These are phyloP conservation scores for Starmerella sirachaensis DNA, from an alignment of 805 yeast species.

Conservation along the genomic window DNA sequence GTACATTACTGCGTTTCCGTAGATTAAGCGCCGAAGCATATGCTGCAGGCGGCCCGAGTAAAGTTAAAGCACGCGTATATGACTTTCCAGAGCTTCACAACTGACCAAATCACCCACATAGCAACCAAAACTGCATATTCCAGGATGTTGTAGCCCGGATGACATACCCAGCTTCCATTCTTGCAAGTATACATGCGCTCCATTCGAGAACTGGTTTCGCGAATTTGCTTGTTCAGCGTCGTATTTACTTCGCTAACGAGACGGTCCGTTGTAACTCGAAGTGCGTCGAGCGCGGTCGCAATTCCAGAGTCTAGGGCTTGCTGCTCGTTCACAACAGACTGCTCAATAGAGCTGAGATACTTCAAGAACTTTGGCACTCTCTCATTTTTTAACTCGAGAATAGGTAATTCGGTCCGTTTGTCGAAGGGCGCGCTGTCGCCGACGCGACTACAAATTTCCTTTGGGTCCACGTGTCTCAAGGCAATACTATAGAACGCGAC, in stretches of 20 bases:
- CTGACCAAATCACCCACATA: slow-evolving; percentile 22
- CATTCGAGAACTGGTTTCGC: slow-evolving; percentile 21
- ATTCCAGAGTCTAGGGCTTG: slow-evolving; percentile 17
- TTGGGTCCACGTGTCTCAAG: slow-evolving; percentile 12
- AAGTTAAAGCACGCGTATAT: background rate
- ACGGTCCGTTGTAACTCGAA: slow-evolving; percentile 23
- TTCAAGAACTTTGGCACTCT: slow-evolving; percentile 18
- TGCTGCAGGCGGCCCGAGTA: slow-evolving; percentile 7
- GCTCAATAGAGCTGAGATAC: slow-evolving; percentile 18
- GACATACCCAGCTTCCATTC: slow-evolving; percentile 9
- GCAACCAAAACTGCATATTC: slow-evolving; percentile 20
- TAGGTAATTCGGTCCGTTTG: slow-evolving; percentile 1
- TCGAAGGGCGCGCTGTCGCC: background rate
- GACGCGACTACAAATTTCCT: background rate
- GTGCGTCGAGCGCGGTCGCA: slow-evolving; percentile 18
- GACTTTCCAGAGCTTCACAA: slow-evolving; percentile 9
- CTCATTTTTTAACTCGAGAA: slow-evolving; percentile 13
- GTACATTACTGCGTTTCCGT: background rate
- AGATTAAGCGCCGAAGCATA: slow-evolving; percentile 3
- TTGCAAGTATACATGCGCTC: slow-evolving; percentile 16
- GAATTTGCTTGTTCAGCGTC: slow-evolving; percentile 22
- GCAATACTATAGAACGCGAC: slow-evolving; percentile 17
- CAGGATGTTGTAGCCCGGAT: slow-evolving; percentile 14
- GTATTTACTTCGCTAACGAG: slow-evolving; percentile 24
- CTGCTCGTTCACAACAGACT: slow-evolving; percentile 13